Evolutionary conservation across 306 rosid species (phyloP), one percentile per base, ranked within the genome.

Genomic region (Neltuma alba): DNA sequence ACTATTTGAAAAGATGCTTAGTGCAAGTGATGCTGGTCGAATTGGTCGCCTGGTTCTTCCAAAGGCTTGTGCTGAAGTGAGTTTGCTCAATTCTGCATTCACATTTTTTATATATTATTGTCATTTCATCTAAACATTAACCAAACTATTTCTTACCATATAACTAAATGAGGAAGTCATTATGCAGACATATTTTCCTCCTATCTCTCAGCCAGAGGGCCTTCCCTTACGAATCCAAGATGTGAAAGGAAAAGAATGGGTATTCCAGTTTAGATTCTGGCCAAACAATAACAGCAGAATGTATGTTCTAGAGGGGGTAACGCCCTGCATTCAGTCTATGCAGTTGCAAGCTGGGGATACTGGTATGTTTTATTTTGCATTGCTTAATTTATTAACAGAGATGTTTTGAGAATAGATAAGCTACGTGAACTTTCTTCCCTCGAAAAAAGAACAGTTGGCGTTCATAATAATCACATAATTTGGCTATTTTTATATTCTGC

Each of bases 1-100:
- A 54, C 85, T 95, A 86, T 95, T 95, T 86, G 99, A 95, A 79
- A 95, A 95, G 89, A 95, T 93, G 98, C 91, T 95, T 79, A 95
- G 99, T 81, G 99, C 99, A 80, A 95, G 99, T 91, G 99, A 95
- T 79, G 99, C 99, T 36, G 99, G 99, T 84, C 97, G 99, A 78
- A 95, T 95, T 84, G 99, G 99, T 79, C 97, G 99, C 74, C 79
- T 95, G 85, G 98, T 95, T 81, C 91, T 95, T 83, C 99, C 99
- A 45, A 95, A 95, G 90, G 99, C 99, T 41, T 95, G 99, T 81
- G 99, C 99, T 62, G 99, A 95, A 79, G 99, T 95, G 88, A 80
- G 91, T 80, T 76, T 58, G 16, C 63, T 57, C 16, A 27, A 23
- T 16, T 23, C 28, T 65, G 25, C 50, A 55, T 82, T 75, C 76